phyloP scores from a whole-genome alignment of 768 basidiomycete species.

The Cystofilobasidium capitatum region DNA sequence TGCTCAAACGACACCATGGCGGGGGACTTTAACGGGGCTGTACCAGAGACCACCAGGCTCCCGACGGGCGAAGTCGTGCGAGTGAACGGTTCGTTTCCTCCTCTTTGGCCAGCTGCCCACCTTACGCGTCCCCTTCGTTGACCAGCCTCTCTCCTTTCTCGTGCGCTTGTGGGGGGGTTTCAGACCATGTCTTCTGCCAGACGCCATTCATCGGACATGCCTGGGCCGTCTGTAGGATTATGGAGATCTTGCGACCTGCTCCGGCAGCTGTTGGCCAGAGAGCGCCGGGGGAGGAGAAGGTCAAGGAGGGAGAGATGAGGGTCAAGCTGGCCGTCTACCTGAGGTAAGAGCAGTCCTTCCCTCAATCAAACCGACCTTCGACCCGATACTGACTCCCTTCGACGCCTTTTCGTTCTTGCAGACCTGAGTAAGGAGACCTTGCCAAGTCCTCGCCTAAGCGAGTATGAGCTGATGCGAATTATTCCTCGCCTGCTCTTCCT shows the following conservation, averaged over 20 bases:
- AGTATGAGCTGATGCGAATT: neutral
- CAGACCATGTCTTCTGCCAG: slow-evolving; percentile 4
- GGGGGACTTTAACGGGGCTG: too few relatives aligned
- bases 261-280: neutral
- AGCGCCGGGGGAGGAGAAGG: neutral
- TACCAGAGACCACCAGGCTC: neutral
- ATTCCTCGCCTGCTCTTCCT: neutral
- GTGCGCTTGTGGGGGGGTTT: neutral
- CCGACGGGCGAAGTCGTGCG: neutral
- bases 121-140: too few relatives aligned
- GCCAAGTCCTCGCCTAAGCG: too few relatives aligned
- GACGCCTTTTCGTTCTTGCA: neutral
- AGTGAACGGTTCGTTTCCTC: neutral
- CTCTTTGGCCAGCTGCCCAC: too few relatives aligned
- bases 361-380: neutral
- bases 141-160: too few relatives aligned
- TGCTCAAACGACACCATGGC: neutral
- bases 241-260: neutral
- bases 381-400: neutral
- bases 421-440: neutral
- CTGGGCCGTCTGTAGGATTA: neutral
- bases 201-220: slow-evolving; percentile 2
- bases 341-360: neutral
- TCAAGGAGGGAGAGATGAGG: neutral
- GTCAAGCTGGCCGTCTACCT: neutral